Evolutionary conservation across 2,329 filamentous ascomycete genomes (phyloP).

Genomic region (Herpotrichia juniperi): DNA sequence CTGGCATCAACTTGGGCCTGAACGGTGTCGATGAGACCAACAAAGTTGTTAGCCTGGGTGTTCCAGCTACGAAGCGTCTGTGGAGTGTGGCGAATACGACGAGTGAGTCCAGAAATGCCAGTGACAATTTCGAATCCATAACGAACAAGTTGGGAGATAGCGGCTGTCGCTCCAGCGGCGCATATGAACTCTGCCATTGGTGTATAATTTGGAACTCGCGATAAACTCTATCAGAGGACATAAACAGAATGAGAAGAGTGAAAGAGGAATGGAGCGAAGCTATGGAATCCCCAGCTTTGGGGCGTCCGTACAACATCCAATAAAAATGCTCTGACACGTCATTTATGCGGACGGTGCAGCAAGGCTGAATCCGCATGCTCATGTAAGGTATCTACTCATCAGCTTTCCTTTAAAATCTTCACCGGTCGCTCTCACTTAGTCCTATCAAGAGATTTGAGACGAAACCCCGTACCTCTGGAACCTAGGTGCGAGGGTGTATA

Average conservation of each 20-base stretch:
- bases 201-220: background rate
- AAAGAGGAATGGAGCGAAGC: background rate
- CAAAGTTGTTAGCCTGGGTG: background rate
- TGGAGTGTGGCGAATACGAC: background rate
- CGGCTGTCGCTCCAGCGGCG: too few relatives aligned
- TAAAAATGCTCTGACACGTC: background rate
- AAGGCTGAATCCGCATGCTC: background rate
- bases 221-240: too few relatives aligned
- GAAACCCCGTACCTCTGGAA: too few relatives aligned
- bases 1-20: background rate
- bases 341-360: background rate
- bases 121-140: background rate
- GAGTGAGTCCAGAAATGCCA: background rate
- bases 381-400: background rate
- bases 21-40: background rate
- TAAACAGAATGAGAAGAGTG: too few relatives aligned
- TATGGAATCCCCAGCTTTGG: background rate
- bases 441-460: too few relatives aligned
- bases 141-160: background rate
- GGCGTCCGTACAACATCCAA: background rate
- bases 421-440: too few relatives aligned
- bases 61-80: background rate
- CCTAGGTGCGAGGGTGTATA: too few relatives aligned
- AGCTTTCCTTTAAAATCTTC: background rate
- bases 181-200: background rate